phyloP scores from a whole-genome alignment of 2,329 filamentous ascomycete species.

The Colletotrichum cuscutae region DNA sequence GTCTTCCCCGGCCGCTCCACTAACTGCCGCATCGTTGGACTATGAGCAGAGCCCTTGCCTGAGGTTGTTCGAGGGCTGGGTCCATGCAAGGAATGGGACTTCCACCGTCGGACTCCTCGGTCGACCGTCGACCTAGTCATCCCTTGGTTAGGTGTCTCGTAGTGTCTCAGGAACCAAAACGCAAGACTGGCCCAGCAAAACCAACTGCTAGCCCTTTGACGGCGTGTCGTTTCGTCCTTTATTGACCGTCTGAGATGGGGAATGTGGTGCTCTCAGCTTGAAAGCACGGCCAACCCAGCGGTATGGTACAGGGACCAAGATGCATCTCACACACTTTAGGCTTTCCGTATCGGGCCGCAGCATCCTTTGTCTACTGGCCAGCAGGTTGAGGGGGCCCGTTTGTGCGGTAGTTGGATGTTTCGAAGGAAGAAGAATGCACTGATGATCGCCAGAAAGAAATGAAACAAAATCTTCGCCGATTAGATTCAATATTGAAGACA shows the following conservation, averaged over 20 bases:
- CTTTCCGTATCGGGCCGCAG: constrained; percentile 12
- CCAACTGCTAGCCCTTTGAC: neutral
- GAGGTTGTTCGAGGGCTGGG: neutral
- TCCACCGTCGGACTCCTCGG: neutral
- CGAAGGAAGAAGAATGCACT: neutral
- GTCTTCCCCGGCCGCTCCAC: neutral
- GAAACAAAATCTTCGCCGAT: neutral
- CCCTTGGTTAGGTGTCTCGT: neutral
- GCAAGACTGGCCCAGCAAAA: constrained; percentile 1
- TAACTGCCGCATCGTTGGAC: neutral
- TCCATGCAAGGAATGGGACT: neutral
- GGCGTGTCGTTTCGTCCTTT: constrained; percentile 25
- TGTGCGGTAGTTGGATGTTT: neutral
- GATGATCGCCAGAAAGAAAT: neutral
- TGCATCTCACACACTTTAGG: neutral
- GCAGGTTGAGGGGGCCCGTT: neutral
- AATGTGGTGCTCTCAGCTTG: neutral
- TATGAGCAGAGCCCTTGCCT: neutral
- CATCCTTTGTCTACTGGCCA: constrained; percentile 12
- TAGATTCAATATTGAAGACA: neutral
- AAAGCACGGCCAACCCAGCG: constrained; percentile 6
- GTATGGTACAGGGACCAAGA: neutral
- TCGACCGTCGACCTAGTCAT: neutral
- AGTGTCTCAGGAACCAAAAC: neutral
- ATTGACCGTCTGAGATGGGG: neutral